Evolutionary conservation across 768 basidiomycete species (phyloP).

Genomic region (Rhizopogon rudus): DNA sequence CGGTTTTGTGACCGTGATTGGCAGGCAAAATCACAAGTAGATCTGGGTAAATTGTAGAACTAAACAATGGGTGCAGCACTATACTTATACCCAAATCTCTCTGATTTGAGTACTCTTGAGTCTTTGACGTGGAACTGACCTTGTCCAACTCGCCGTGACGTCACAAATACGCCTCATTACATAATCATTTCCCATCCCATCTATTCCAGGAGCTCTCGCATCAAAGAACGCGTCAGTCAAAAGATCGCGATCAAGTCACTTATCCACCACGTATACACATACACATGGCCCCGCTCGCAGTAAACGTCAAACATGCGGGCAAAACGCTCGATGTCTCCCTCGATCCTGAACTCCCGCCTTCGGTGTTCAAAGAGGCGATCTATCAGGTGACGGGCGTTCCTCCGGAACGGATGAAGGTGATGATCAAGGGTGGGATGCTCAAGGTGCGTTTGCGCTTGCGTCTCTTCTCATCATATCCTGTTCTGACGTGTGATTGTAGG

Average conservation of each 20-base stretch:
- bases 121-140: no score
- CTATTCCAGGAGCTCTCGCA: neutral
- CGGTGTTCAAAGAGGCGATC: slow-evolving; percentile 78
- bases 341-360: slow-evolving; percentile 63
- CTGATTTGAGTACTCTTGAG: no score
- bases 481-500: slow-evolving; percentile 37
- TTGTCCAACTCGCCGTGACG: slow-evolving; percentile 15
- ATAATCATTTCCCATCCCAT: slow-evolving; percentile 27
- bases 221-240: slow-evolving; percentile 8
- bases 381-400: slow-evolving; percentile 84
- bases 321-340: slow-evolving; percentile 69
- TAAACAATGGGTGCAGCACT: no score
- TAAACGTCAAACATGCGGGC: slow-evolving; percentile 89
- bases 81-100: no score
- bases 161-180: slow-evolving; percentile 17
- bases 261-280: neutral
- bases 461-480: neutral
- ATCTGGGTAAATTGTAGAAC: no score
- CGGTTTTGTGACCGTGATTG: no score
- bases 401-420: slow-evolving; percentile 92
- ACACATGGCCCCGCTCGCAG: slow-evolving; percentile 60
- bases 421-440: slow-evolving; percentile 88
- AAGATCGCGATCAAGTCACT: neutral
- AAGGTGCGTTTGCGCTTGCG: slow-evolving; percentile 50
- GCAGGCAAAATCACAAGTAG: no score